Evolutionary conservation across 495 filamentous ascomycete species (phyloP), one percentile per base, ranked within the genome.

Genomic region (Penicillium robsamsonii): DNA sequence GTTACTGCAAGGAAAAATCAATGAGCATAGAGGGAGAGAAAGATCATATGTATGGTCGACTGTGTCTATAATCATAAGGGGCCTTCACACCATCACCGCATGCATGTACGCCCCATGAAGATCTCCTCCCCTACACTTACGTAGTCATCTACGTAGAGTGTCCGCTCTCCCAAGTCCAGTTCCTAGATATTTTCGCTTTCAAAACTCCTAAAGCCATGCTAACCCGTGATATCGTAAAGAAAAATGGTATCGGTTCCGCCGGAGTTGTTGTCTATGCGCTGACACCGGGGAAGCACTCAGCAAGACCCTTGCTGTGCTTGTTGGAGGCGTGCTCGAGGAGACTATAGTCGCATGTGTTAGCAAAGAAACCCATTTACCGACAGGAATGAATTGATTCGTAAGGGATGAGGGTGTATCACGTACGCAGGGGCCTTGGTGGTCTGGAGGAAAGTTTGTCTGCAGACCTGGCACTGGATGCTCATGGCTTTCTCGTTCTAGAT

Each of bases 391-490:
- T 1, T 2, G 0, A n/a, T 37, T n/a, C 33, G 5, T 13, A 1
- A 9, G 31, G 18, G 1, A 29, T 3, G n/a, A 8, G 18, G 2
- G 17, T 41, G 22, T 9, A 25, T 54, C 25, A 68, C 65, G 22
- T 57, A 68, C 65, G 65, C 65, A 56, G 65, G 65, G 2, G 63
- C 65, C 53, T 68, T 68, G 46, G 65, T 68, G 25, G 65, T 68
- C 58, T 66, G 63, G 27, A 68, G 54, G 56, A 68, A 68, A 22
- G 65, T 68, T 50, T 68, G 65, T 29, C 42, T 54, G 65, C 65
- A 68, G 41, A 55, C 27, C 38, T 66, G 56, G 58, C 65, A 68
- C 46, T 61, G 57, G 35, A 68, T 68, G 58, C 2, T 68, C 63
- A 63, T 64, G 50, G 65, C 65, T 35, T 66, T 59, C 56, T 68